Percentiles rank a stretch among this genome's conserved stretches.
phyloP scores from a whole-genome alignment of 2,329 filamentous ascomycete species.

The Pyrenochaeta sp. region DNA sequence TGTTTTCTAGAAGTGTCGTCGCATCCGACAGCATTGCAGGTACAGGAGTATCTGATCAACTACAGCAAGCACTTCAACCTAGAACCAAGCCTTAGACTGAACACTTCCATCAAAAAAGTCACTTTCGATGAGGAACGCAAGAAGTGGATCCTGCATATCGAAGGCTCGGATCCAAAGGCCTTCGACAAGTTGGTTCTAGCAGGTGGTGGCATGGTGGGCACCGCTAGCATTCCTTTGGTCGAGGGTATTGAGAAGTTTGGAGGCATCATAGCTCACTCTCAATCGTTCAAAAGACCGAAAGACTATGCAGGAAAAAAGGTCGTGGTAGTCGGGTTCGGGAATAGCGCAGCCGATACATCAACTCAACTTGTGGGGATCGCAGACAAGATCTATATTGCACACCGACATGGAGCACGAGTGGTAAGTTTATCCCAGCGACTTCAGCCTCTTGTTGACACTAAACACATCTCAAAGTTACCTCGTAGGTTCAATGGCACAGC shows the following conservation, averaged over 20 bases:
- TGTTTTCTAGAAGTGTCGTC: constrained; percentile 11
- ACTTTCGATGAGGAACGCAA: constrained; percentile 14
- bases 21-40: constrained; percentile 25
- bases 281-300: constrained; percentile 20
- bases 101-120: constrained; percentile 15
- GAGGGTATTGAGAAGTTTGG: constrained; percentile 25
- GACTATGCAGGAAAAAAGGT: constrained; percentile 22
- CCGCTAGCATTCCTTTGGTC: constrained; percentile 22
- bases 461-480: constrained; percentile 15
- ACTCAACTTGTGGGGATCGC: constrained; percentile 27
- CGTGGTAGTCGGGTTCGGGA: constrained; percentile 35
- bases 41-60: constrained; percentile 26
- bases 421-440: constrained; percentile 3
- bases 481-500: constrained; percentile 19
- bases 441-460: not conserved
- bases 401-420: constrained; percentile 31
- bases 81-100: constrained; percentile 17
- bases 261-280: constrained; percentile 18
- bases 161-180: constrained; percentile 7
- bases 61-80: constrained; percentile 29
- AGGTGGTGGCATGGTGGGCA: constrained; percentile 23
- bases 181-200: constrained; percentile 33
- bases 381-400: constrained; percentile 29
- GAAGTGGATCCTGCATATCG: constrained; percentile 21
- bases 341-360: constrained; percentile 35